Evolutionary conservation across 139 green algal species (phyloP), one percentile per base, ranked within the genome.

Genomic region (Yamagishiella unicocca): DNA sequence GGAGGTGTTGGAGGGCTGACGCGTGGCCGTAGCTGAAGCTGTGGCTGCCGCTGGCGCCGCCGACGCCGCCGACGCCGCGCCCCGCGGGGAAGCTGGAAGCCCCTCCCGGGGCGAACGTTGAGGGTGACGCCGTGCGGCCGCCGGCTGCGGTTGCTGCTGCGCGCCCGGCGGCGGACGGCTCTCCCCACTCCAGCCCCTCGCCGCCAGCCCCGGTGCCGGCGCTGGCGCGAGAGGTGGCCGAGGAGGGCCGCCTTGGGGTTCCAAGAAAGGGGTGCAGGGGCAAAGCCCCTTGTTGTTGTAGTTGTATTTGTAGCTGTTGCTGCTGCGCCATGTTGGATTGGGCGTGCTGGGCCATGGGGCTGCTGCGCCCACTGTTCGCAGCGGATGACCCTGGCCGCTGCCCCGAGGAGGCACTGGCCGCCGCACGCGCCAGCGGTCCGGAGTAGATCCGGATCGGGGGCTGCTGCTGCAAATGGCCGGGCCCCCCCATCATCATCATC

Each of bases 211-310:
- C 42, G 78, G 17, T 40, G 31, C 78, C 61, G 33, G 58, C 62
- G 24, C 54, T 37, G 54, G 54, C 76, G 54, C 76, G 54, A 37
- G 78, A 75, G 40, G 79, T 35, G 40, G 79, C 79, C 37, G 79
- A 85, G 61, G 79, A 72, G 61, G 79, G 79, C 29, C 82, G 54
- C 31, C 38, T 50, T 25, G 43, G 25, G 50, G 1, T 8, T 3
- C 79, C 79, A 33, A 85, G 82, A 88, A 88, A 88, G 82, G 82
- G 82, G 54, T 88, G 25, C 82, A 72, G 82, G 82, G 82, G 82
- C 82, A 88, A 82, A 88, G 82, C 82, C 82, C 82, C 82, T 82
- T 31, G 42, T 87, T 79, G 62, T 86, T 53, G 37, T 53, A 58
- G n/a, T 55, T 85, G 55, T 29, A 62, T 43, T 54, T 61, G 78